Conservation (phyloP, 345 rosid genomes). For the Eucalyptus pauciflora region DNA sequence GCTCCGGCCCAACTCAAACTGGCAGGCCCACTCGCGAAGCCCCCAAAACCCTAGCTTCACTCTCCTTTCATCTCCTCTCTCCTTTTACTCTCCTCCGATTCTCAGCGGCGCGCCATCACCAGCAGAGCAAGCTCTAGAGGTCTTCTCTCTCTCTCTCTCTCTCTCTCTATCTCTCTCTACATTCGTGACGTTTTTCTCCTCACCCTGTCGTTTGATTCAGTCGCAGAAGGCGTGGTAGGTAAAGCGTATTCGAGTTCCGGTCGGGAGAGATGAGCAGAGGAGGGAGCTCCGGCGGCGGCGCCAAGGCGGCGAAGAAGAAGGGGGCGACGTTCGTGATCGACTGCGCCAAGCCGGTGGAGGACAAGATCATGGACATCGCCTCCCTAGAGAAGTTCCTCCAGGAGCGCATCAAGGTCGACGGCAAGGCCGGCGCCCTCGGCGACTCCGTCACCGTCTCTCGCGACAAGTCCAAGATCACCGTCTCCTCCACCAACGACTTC, state of each 20-base stretch:
- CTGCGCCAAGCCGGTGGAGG: constrained; percentile 36
- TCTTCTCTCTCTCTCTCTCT: background rate
- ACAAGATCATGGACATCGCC: constrained; percentile 39
- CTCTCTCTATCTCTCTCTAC: background rate
- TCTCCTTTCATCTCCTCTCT: background rate
- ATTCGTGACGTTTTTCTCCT: background rate
- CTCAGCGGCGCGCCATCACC: constrained; percentile 1
- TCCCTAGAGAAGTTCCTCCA: constrained; percentile 45
- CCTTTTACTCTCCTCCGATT: background rate
- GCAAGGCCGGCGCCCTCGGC: constrained; percentile 35
- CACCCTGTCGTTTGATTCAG: background rate
- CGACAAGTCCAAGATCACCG: constrained; percentile 30
- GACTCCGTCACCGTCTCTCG: constrained; percentile 26
- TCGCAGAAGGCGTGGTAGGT: background rate
- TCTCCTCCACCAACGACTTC: constrained; percentile 61
- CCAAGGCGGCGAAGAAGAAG: constrained; percentile 32
- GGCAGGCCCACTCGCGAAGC: background rate
- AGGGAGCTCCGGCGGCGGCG: background rate
- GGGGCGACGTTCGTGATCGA: constrained; percentile 30
- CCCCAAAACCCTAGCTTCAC: background rate
- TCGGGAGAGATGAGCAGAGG: constrained; percentile 13
- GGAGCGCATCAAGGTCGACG: constrained; percentile 43
- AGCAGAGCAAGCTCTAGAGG: background rate
- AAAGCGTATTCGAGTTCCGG: background rate
- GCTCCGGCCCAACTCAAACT: background rate